These are phyloP conservation scores for Alternaria triticimaculans DNA, from an alignment of 2,329 filamentous ascomycete species.

Conservation along the genomic window DNA sequence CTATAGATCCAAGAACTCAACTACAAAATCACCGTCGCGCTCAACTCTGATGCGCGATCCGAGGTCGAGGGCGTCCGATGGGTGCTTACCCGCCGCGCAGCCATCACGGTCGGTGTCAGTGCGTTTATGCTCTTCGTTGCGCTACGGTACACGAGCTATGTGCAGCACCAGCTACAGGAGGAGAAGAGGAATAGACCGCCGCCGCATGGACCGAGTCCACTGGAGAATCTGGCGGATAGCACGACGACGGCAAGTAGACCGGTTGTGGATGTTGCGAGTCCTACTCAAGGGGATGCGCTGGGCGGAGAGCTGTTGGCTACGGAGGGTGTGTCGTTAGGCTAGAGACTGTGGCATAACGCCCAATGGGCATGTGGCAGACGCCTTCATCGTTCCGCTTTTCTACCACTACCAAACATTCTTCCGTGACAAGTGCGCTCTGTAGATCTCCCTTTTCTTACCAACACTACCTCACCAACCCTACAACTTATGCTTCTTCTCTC, in stretches of 20 bases:
- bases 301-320: conserved; percentile 42
- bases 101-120: conserved; percentile 62
- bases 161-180: conserved; percentile 48
- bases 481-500: conserved; percentile 94
- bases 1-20: conserved; percentile 86
- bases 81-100: conserved; percentile 74
- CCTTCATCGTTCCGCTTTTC: neutral
- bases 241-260: neutral
- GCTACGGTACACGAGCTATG: conserved; percentile 50
- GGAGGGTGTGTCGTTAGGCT: conserved; percentile 44
- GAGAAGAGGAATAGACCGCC: conserved; percentile 47
- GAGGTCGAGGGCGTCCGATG: conserved; percentile 91
- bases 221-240: conserved; percentile 14
- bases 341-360: neutral
- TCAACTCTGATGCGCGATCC: conserved; percentile 89
- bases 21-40: conserved; percentile 90
- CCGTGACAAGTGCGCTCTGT: neutral
- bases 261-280: conserved; percentile 6
- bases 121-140: conserved; percentile 54
- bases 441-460: neutral
- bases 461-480: conserved; percentile 50
- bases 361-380: neutral
- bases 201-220: conserved; percentile 17
- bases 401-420: neutral
- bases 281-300: conserved; percentile 24